Evolutionary conservation across 176 grass and related monocot species (phyloP).

Genomic region (Olyra latifolia): DNA sequence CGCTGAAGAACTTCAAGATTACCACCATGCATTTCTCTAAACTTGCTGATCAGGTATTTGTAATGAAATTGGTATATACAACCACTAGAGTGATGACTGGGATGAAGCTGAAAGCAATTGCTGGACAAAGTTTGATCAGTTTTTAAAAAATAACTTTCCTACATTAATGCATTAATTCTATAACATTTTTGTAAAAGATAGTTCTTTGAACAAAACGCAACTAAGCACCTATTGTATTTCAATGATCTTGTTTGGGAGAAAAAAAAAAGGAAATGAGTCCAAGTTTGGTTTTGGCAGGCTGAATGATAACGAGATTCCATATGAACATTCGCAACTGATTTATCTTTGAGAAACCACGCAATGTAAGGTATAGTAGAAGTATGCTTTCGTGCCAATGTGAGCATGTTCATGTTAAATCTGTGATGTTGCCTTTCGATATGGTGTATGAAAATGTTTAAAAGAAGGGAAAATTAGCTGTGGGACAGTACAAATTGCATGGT

Average conservation of each 20-base stretch:
- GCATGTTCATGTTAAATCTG: no score
- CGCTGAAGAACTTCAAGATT: neutral
- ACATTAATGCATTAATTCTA: neutral
- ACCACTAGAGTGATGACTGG: neutral
- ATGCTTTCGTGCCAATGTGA: no score
- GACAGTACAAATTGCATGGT: no score
- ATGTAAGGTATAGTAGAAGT: no score
- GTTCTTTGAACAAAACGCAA: neutral
- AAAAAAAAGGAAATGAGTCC: neutral
- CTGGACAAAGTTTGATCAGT: neutral
- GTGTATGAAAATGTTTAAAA: no score
- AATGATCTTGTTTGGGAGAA: no score
- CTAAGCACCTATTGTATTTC: neutral
- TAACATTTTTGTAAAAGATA: neutral
- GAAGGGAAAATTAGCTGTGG: no score
- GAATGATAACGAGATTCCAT: neutral
- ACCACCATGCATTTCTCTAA: neutral
- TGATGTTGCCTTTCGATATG: no score
- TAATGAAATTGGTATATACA: neutral
- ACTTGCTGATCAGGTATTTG: neutral
- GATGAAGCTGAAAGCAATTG: constrained; percentile 7
- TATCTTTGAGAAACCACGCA: no score
- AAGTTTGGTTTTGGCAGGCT: neutral
- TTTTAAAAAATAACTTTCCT: neutral
- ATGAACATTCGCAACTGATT: neutral